Evolutionary conservation across 225 moss, liverwort and hornwort species (phyloP), one percentile per base, ranked within the genome.

Genomic region (Polytrichum commune): DNA sequence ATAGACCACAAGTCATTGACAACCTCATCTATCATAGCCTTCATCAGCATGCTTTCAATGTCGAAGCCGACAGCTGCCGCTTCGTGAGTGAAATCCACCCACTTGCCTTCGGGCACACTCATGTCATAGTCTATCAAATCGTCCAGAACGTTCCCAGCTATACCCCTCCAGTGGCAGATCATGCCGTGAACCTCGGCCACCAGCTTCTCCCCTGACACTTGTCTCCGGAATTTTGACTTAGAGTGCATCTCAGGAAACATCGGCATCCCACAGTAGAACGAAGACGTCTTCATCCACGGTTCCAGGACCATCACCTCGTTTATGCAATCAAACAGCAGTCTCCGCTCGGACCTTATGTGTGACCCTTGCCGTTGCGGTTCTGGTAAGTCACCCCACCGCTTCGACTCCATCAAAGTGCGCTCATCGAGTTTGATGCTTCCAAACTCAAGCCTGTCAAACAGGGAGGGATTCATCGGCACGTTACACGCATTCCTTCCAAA

Each of bases 71-170:
- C 67, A 35, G 84, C 89, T 19, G 85, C 83, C 7, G 83, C 74
- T 61, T 92, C 94, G 66, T 82, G 84, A 82, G 73, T 78, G 23
- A 85, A 84, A 27, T 84, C 76, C 6, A 79, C 66, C 94, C 94
- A 95, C 61, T 85, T 90, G 19, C 90, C 94, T 73, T 79, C 78
- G 1, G 92, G 88, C 66, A 83, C 88, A 69, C 82, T 85, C 94
- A 95, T 95, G 35, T 95, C 94, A 60, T 81, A 84, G 71, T 92
- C 90, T 70, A 95, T 90, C 33, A 95, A 75, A 64, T 86, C 81
- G 58, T 95, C 92, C 54, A 95, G 74, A 9, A 89, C 89, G 60
- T 92, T 85, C 27, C 80, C 72, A 29, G 88, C 86, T 28, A 83
- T 84, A 24, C 81, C 74, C 55, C 82, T 84, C 92, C 92, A 92